Conservation (phyloP, 257 asterid species). For the Scutellaria galericulata region DNA sequence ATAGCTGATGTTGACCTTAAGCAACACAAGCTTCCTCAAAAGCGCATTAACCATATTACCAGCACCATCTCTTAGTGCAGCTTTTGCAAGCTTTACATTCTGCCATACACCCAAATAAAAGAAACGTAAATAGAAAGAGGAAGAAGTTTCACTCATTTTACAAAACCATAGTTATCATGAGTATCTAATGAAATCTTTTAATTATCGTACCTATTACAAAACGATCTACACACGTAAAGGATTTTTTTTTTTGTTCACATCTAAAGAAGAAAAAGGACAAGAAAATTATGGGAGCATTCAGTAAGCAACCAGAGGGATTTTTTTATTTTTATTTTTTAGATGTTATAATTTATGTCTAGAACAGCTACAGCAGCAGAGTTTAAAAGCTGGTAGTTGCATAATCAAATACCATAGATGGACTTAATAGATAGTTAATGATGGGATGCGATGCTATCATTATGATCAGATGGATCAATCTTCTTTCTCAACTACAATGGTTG, state of each 20-base stretch:
- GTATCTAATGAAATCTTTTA: background rate
- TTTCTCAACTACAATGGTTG: background rate
- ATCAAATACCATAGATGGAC: background rate
- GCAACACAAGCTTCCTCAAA: constrained; percentile 79
- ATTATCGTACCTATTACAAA: background rate
- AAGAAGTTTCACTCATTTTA: constrained; percentile 32
- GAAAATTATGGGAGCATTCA: background rate
- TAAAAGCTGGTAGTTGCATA: background rate
- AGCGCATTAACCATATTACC: constrained; percentile 93
- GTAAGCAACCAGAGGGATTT: background rate
- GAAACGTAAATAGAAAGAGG: constrained; percentile 25
- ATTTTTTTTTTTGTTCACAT: too few species aligned
- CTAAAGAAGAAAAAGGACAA: background rate
- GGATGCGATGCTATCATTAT: background rate
- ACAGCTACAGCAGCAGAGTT: background rate
- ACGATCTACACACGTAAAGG: background rate
- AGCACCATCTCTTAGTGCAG: constrained; percentile 92
- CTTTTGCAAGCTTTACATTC: constrained; percentile 93
- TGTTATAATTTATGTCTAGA: background rate
- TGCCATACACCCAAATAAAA: constrained; percentile 42
- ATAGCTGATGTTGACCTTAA: constrained; percentile 58
- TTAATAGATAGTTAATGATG: background rate
- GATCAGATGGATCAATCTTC: background rate
- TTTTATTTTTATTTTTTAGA: background rate
- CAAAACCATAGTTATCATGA: background rate